These are phyloP conservation scores for Selenicereus undatus DNA, from an alignment of 148 eudicot genomes.

Conservation along the genomic window DNA sequence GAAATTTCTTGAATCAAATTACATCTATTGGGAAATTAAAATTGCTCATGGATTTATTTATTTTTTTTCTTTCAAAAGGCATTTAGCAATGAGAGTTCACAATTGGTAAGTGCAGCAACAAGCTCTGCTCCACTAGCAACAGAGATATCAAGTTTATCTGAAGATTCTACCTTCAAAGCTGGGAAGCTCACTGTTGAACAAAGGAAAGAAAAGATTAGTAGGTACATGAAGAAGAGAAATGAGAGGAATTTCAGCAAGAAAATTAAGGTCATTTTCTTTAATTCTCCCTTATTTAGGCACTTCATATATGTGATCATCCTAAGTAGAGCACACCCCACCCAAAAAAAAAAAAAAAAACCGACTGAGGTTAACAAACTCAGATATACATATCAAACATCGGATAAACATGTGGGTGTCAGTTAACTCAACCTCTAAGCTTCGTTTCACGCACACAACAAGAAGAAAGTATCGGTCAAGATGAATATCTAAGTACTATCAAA, in stretches of 20 bases:
- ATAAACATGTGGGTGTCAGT: too few relatives aligned
- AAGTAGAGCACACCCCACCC: too few relatives aligned
- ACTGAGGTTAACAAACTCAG: too few relatives aligned
- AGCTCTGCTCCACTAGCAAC: conserved; percentile 55
- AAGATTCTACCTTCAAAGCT: conserved; percentile 63
- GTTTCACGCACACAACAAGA: too few relatives aligned
- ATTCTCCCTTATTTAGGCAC: background rate
- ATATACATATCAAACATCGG: too few relatives aligned
- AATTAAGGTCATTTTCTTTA: conserved; percentile 60
- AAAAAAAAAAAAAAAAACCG: too few relatives aligned
- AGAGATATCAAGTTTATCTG: conserved; percentile 60
- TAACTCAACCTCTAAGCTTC: too few relatives aligned
- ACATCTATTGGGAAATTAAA: background rate
- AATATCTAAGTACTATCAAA: too few relatives aligned
- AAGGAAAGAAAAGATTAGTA: conserved; percentile 73
- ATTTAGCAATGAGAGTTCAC: conserved; percentile 67
- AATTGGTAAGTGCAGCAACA: conserved; percentile 44
- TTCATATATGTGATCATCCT: background rate
- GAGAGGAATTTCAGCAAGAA: conserved; percentile 94
- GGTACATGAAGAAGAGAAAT: conserved; percentile 85
- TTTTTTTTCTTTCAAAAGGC: conserved; percentile 36
- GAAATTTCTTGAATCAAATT: background rate
- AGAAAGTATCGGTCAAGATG: too few relatives aligned
- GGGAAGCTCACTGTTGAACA: conserved; percentile 77
- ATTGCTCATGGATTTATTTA: background rate